Evolutionary conservation across 2,329 filamentous ascomycete species (phyloP), one percentile per base, ranked within the genome.

Genomic region (Aspergillus vadensis): DNA sequence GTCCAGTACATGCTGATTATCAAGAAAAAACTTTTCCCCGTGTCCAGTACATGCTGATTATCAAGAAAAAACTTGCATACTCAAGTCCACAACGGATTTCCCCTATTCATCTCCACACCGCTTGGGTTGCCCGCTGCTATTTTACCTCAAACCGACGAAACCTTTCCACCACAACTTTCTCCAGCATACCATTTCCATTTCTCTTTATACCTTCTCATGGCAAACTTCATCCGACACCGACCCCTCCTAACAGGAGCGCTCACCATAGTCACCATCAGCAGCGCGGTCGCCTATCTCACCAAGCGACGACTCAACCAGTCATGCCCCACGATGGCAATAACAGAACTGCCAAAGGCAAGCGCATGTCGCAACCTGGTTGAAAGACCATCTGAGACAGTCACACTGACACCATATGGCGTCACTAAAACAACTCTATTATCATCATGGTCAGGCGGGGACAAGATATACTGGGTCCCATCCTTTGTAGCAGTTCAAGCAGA

Each of bases 401-500:
- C 44, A 14, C 44, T 6, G 5, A 30, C 14, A 15, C 47, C 47
- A 49, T 30, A 7, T 15, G 47, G 47, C 14, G 8, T 30, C 5
- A n/a, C 25, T n/a, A 5, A 14, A 14, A 19, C 47, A 17, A n/a
- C 47, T 3, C 47, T 49, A 4, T 39, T 60, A 10, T 44, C 58
- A 9, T 8, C 17, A 10, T 53, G 54, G 53, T 36, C 58, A 10
- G 38, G 21, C 21, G 25, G 19, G 6, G 5, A 43, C 5, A 41
- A 60, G 57, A 49, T 41, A 2, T 47, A 52, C 47, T 60, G 58
- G 53, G 38, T 60, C 19, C 19, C 58, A 15, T 57, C 54, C 12
- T 57, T 53, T 39, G 47, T 36, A 5, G 58, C 58, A 3, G 21
- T 57, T 5, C 54, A 60, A 19, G 54, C 23, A 17, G 58, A 60